Conservation (phyloP, 2,329 filamentous ascomycete species). For the Acrodontium crateriforme region DNA sequence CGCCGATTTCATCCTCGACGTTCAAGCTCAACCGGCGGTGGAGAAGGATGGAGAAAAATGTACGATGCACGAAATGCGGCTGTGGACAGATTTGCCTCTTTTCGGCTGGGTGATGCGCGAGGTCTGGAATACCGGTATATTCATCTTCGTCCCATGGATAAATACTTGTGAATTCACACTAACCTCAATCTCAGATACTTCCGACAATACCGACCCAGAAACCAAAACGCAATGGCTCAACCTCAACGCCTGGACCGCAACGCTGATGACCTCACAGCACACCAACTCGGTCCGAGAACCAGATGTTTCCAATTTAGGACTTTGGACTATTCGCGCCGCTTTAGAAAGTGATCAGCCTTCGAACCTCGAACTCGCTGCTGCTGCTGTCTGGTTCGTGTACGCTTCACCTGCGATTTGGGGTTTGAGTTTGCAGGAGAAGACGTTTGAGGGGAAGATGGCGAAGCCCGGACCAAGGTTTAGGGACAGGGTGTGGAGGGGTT, state of each 20-base stretch:
- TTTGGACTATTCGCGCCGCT: slow-evolving; percentile 19
- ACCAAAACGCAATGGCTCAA: slow-evolving; percentile 16
- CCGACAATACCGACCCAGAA: slow-evolving; percentile 8
- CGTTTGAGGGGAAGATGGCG: slow-evolving; percentile 18
- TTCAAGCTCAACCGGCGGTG: slow-evolving; percentile 3
- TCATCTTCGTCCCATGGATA: background rate
- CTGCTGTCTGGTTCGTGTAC: slow-evolving; percentile 18
- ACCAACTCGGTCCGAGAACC: slow-evolving; percentile 8
- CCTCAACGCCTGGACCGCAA: slow-evolving; percentile 17
- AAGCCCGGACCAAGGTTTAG: slow-evolving; percentile 13
- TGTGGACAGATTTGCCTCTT: slow-evolving; percentile 18
- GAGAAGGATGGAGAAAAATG: slow-evolving; percentile 5
- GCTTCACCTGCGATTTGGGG: slow-evolving; percentile 13
- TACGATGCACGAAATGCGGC: slow-evolving; percentile 11
- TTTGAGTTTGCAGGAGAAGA: slow-evolving; percentile 12
- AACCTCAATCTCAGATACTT: slow-evolving; percentile 7
- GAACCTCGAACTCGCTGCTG: slow-evolving; percentile 13
- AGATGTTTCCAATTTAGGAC: slow-evolving; percentile 17
- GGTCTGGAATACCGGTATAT: slow-evolving; percentile 17
- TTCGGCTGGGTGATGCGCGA: slow-evolving; percentile 19
- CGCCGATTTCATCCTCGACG: slow-evolving; percentile 7
- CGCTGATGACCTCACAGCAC: slow-evolving; percentile 12
- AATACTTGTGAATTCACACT: background rate
- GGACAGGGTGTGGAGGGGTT: slow-evolving; percentile 16
- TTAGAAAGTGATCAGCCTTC: slow-evolving; percentile 11